phyloP scores from a whole-genome alignment of 768 basidiomycete species.

The Hydnomerulius pinastri region DNA sequence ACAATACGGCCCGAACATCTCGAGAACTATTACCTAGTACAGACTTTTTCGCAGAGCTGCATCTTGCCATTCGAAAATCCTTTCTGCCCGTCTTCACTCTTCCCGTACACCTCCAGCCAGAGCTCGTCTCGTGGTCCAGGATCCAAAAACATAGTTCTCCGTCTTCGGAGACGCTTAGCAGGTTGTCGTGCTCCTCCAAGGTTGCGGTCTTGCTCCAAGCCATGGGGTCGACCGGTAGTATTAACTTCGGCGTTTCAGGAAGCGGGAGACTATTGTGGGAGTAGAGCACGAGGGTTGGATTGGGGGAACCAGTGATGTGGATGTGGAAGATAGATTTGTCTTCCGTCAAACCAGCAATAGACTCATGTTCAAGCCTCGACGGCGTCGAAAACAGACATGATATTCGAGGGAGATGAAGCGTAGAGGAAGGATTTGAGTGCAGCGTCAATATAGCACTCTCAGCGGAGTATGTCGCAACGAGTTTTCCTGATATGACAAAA shows the following conservation, averaged over 20 bases:
- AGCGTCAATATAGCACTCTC: slow-evolving; percentile 50
- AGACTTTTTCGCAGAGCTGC: slow-evolving; percentile 91
- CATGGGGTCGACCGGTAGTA: slow-evolving; percentile 87
- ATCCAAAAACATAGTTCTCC: slow-evolving; percentile 91
- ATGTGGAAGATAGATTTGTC: slow-evolving; percentile 62
- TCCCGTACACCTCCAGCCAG: slow-evolving; percentile 69
- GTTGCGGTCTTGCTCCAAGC: slow-evolving; percentile 61
- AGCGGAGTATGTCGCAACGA: slow-evolving; percentile 60
- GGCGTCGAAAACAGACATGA: slow-evolving; percentile 69
- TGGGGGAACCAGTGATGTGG: slow-evolving; percentile 37
- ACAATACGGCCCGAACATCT: not conserved
- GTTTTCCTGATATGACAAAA: slow-evolving; percentile 43
- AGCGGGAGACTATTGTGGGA: slow-evolving; percentile 58
- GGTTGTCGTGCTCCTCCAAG: slow-evolving; percentile 63
- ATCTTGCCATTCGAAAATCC: slow-evolving; percentile 70
- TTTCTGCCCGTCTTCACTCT: slow-evolving; percentile 70
- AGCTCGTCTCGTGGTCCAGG: slow-evolving; percentile 43
- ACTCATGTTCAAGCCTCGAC: slow-evolving; percentile 49
- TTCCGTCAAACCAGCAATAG: slow-evolving; percentile 67
- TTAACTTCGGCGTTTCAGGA: slow-evolving; percentile 45
- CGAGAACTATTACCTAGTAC: slow-evolving; percentile 65
- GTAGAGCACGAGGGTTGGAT: slow-evolving; percentile 45
- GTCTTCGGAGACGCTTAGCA: slow-evolving; percentile 73
- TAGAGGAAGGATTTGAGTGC: slow-evolving; percentile 47
- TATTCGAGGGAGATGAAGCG: slow-evolving; percentile 50